Conservation (phyloP, 2,329 filamentous ascomycete genomes). For the Teratosphaeria zuluensis region DNA sequence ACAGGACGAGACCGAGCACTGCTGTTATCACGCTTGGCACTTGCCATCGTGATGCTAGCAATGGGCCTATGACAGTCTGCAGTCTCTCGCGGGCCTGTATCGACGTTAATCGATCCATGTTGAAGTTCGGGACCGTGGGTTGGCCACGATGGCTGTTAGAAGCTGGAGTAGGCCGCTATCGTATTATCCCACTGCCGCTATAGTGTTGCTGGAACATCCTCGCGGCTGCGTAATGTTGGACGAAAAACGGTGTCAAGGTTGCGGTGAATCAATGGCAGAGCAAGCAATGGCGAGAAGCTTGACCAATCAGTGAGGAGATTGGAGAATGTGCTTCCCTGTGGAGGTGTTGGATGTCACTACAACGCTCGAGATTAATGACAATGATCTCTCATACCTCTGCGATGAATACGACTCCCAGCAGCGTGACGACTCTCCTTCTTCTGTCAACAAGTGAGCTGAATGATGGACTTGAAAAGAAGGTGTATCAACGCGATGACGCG, state of each 20-base stretch:
- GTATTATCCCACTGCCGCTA: not conserved
- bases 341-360: not conserved
- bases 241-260: not conserved
- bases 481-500: too few relatives aligned
- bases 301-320: not conserved
- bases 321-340: too few relatives aligned
- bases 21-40: not conserved
- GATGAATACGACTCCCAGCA: too few relatives aligned
- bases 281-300: not conserved
- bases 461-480: not conserved
- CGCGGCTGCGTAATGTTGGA: not conserved
- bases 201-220: not conserved
- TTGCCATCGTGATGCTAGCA: not conserved
- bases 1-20: not conserved
- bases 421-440: not conserved
- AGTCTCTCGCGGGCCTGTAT: not conserved
- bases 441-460: not conserved
- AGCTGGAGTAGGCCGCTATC: not conserved
- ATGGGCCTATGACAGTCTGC: not conserved
- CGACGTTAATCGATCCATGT: not conserved
- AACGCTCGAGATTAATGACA: too few relatives aligned
- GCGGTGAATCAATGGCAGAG: not conserved
- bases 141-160: not conserved
- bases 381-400: too few relatives aligned
- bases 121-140: not conserved